Percentiles rank a stretch among this genome's conserved stretches.
phyloP scores from a whole-genome alignment of 306 rosid species.

The Acmispon strigosus region DNA sequence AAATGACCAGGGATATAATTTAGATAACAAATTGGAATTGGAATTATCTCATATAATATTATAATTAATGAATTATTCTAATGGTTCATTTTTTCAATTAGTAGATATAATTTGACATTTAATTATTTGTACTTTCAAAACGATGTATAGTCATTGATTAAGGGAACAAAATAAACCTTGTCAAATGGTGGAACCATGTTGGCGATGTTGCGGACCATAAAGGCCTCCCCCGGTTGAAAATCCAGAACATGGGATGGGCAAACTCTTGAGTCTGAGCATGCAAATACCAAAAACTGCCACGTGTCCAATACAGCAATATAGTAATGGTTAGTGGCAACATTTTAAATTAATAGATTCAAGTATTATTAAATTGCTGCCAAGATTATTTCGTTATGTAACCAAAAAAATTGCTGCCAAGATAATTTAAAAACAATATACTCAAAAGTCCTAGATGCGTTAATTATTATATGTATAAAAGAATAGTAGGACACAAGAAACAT shows the following conservation, averaged over 20 bases:
- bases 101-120: too few relatives aligned
- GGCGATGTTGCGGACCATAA: constrained; percentile 90
- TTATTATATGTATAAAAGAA: background rate
- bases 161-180: constrained; percentile 39
- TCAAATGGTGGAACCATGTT: constrained; percentile 95
- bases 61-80: too few relatives aligned
- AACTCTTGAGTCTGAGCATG: constrained; percentile 95
- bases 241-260: constrained; percentile 88
- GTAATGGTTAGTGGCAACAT: background rate
- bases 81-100: too few relatives aligned
- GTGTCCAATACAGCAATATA: background rate
- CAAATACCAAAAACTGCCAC: constrained; percentile 93
- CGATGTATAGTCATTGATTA: background rate
- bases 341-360: background rate
- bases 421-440: background rate
- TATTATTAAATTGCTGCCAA: background rate
- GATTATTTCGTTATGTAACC: too few relatives aligned
- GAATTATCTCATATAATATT: too few relatives aligned
- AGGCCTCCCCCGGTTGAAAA: constrained; percentile 97
- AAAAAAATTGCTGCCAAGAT: background rate
- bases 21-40: too few relatives aligned
- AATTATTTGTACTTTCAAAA: too few relatives aligned
- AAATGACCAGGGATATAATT: too few relatives aligned
- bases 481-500: background rate
- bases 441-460: background rate